Conservation (phyloP, 306 rosid genomes). For the Prosopis cineraria region DNA sequence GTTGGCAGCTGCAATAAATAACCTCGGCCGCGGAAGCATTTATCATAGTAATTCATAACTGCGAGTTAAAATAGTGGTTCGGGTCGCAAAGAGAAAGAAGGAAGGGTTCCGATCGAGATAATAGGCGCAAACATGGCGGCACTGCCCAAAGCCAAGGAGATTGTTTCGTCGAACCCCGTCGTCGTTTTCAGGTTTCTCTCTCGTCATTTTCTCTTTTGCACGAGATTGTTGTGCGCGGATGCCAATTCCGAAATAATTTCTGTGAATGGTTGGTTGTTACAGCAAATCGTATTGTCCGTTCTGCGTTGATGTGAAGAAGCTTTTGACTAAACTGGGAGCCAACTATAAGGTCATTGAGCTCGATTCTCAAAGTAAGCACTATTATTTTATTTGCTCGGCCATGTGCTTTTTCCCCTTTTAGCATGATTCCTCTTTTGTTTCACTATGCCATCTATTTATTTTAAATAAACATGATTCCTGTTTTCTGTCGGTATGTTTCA, state of each 20-base stretch:
- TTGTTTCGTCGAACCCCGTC: conserved; percentile 68
- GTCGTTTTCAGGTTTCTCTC: conserved; percentile 71
- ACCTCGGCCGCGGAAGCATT: background rate
- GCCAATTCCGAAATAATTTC: background rate
- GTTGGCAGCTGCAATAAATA: background rate
- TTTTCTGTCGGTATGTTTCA: background rate
- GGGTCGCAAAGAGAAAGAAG: background rate
- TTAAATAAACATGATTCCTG: background rate
- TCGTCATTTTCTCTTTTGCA: background rate
- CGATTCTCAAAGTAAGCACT: conserved; percentile 57
- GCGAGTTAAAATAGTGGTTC: too few species aligned
- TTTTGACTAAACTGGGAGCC: conserved; percentile 51
- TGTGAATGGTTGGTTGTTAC: conserved; percentile 18
- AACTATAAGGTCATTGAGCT: conserved; percentile 60
- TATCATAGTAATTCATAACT: too few species aligned
- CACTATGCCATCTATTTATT: background rate
- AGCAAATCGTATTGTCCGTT: conserved; percentile 74
- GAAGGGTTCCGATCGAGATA: background rate
- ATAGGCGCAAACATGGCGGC: conserved; percentile 70
- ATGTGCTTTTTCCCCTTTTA: background rate
- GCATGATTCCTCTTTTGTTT: background rate
- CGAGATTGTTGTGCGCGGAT: background rate
- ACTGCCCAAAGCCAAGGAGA: conserved; percentile 75
- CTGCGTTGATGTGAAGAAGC: conserved; percentile 64
- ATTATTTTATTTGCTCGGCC: background rate